Evolutionary conservation across 768 basidiomycete genomes (phyloP).

Genomic region (Suillus discolor): DNA sequence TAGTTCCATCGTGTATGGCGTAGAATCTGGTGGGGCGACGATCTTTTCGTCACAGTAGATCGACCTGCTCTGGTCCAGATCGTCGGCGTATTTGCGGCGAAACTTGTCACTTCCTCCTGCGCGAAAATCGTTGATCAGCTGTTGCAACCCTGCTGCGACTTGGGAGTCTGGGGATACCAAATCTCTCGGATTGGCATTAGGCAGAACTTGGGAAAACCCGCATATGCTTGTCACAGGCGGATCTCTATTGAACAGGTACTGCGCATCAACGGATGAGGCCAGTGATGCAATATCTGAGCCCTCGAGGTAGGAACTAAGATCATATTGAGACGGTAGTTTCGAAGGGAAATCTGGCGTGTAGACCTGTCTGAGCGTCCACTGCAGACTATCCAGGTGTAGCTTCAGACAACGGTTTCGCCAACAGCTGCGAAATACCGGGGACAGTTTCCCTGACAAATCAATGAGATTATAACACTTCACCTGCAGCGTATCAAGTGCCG

Average conservation of each 20-base stretch:
- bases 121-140: constrained; percentile 11
- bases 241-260: constrained; percentile 10
- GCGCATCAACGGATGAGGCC: neutral
- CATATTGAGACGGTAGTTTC: constrained; percentile 2
- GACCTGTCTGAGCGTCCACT: constrained; percentile 11
- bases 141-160: constrained; percentile 3
- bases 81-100: constrained; percentile 16
- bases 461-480: constrained; percentile 9
- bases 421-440: constrained; percentile 16
- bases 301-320: constrained; percentile 1
- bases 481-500: constrained; percentile 1
- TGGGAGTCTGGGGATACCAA: neutral
- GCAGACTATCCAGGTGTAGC: constrained; percentile 17
- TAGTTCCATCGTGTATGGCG: neutral
- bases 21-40: neutral
- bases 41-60: constrained; percentile 10
- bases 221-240: neutral
- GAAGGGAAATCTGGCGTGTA: neutral
- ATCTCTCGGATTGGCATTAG: neutral
- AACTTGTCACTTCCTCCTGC: constrained; percentile 12
- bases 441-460: neutral
- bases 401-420: constrained; percentile 20
- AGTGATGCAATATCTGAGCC: neutral
- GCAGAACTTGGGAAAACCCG: neutral
- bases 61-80: constrained; percentile 15